phyloP scores from a whole-genome alignment of 2,329 filamentous ascomycete genomes.

The Aspergillus proliferans region DNA sequence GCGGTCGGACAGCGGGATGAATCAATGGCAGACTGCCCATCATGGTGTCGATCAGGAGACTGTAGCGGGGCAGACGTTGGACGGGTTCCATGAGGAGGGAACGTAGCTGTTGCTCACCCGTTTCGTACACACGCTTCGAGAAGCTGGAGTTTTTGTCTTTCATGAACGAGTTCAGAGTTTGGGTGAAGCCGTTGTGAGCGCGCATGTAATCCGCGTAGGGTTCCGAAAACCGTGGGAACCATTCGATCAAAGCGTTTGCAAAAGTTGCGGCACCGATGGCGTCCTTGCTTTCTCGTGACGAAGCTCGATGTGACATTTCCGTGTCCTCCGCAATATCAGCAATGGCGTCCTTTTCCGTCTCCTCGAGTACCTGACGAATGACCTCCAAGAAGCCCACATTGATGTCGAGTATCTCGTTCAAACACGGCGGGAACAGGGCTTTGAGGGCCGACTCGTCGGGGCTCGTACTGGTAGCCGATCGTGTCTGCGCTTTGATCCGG shows the following conservation, averaged over 20 bases:
- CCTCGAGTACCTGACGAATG: slow-evolving; percentile 69
- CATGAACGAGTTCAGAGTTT: slow-evolving; percentile 70
- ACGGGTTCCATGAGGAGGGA: slow-evolving; percentile 95
- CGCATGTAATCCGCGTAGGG: slow-evolving; percentile 92
- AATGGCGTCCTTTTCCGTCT: slow-evolving; percentile 73
- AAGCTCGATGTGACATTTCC: slow-evolving; percentile 39
- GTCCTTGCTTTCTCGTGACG: slow-evolving; percentile 52
- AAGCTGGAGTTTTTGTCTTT: slow-evolving; percentile 74
- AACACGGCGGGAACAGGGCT: slow-evolving; percentile 71
- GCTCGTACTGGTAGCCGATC: slow-evolving; percentile 57
- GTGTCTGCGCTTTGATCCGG: slow-evolving; percentile 59
- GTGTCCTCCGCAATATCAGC: slow-evolving; percentile 63
- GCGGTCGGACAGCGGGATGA: slow-evolving; percentile 73
- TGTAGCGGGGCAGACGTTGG: slow-evolving; percentile 88
- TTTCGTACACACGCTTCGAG: slow-evolving; percentile 69
- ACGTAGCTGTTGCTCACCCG: slow-evolving; percentile 82
- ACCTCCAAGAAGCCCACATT: slow-evolving; percentile 76
- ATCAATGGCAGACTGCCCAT: slow-evolving; percentile 75
- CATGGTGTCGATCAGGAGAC: slow-evolving; percentile 93
- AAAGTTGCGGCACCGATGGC: slow-evolving; percentile 72
- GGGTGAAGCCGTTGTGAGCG: slow-evolving; percentile 79
- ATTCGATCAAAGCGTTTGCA: slow-evolving; percentile 75
- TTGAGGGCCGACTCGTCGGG: slow-evolving; percentile 67
- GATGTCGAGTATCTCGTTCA: slow-evolving; percentile 72
- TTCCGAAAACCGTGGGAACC: slow-evolving; percentile 87